Evolutionary conservation across 176 grass and related monocot genomes (phyloP).

Genomic region (Oryza nivara): DNA sequence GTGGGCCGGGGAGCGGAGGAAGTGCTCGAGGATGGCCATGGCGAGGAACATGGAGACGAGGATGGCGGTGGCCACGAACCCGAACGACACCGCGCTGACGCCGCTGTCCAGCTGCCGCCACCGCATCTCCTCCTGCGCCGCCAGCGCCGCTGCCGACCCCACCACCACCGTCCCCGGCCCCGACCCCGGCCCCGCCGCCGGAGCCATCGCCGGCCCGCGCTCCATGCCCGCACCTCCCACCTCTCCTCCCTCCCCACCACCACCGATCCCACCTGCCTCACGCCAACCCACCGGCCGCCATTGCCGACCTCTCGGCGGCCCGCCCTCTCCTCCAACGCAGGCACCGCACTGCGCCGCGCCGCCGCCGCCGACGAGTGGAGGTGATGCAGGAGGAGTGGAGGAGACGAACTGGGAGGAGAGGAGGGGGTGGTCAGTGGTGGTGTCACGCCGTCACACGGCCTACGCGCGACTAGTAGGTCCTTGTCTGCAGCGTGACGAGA

Average conservation of each 20-base stretch:
- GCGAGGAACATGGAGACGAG: slow-evolving; percentile 98
- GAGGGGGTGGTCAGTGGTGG: too few relatives aligned
- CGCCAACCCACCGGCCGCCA: slow-evolving; percentile 34
- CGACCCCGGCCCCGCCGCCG: slow-evolving; percentile 28
- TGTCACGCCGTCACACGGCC: background rate
- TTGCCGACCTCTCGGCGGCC: background rate
- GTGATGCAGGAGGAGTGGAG: background rate
- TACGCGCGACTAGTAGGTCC: background rate
- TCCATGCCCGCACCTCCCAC: slow-evolving; percentile 14
- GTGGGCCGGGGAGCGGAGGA: slow-evolving; percentile 51
- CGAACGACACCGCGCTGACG: slow-evolving; percentile 91
- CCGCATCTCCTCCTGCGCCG: slow-evolving; percentile 56
- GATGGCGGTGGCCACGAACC: slow-evolving; percentile 97
- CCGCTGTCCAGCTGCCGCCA: slow-evolving; percentile 76
- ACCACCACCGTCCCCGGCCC: background rate
- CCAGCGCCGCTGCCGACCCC: background rate
- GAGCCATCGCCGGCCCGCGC: slow-evolving; percentile 48
- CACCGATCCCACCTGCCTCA: background rate
- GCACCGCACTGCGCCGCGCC: background rate
- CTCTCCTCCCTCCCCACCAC: background rate
- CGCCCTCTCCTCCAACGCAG: background rate
- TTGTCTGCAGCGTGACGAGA: slow-evolving; percentile 19
- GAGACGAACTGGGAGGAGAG: background rate
- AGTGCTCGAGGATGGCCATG: slow-evolving; percentile 94
- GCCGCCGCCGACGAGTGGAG: background rate